Conservation (phyloP, 2,329 filamentous ascomycete species). For the Pseudocercospora fuligena region DNA sequence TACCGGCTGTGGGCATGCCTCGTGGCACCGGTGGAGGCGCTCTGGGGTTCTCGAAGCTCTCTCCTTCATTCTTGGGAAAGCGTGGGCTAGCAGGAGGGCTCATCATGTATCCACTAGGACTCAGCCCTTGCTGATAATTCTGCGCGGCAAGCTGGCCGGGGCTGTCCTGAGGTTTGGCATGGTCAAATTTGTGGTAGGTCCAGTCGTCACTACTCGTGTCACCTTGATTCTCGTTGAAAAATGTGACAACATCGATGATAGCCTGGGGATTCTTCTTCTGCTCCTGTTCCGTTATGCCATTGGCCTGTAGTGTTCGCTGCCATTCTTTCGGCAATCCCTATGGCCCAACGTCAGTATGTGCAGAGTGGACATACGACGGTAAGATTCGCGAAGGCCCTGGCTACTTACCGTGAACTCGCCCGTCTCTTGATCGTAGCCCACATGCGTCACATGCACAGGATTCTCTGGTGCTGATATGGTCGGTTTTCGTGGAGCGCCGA, state of each 20-base stretch:
- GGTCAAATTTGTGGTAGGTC: conserved; percentile 94
- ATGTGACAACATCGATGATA: conserved; percentile 92
- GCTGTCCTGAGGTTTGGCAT: conserved; percentile 68
- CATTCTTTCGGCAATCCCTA: conserved; percentile 93
- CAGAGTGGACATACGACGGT: background rate
- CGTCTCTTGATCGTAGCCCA: conserved; percentile 94
- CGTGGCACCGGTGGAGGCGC: conserved; percentile 86
- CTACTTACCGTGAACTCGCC: conserved; percentile 88
- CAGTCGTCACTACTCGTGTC: conserved; percentile 81
- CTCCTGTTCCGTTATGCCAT: conserved; percentile 94
- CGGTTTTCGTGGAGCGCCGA: conserved; percentile 85
- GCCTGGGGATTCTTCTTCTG: conserved; percentile 94
- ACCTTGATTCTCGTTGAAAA: conserved; percentile 90
- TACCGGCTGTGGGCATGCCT: conserved; percentile 40
- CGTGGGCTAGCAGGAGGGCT: conserved; percentile 83
- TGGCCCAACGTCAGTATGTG: conserved; percentile 7
- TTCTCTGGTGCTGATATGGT: conserved; percentile 98
- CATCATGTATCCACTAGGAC: conserved; percentile 57
- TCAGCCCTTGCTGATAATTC: conserved; percentile 34
- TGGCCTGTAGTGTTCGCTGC: conserved; percentile 94
- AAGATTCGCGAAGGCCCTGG: conserved; percentile 12
- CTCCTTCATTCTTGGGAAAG: conserved; percentile 86
- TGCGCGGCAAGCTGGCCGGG: conserved; percentile 43
- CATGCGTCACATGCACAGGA: conserved; percentile 95
- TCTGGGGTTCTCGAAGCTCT: conserved; percentile 96